Evolutionary conservation across 2,329 filamentous ascomycete genomes (phyloP), one percentile per base, ranked within the genome.

Genomic region (Aspergillus vadensis): DNA sequence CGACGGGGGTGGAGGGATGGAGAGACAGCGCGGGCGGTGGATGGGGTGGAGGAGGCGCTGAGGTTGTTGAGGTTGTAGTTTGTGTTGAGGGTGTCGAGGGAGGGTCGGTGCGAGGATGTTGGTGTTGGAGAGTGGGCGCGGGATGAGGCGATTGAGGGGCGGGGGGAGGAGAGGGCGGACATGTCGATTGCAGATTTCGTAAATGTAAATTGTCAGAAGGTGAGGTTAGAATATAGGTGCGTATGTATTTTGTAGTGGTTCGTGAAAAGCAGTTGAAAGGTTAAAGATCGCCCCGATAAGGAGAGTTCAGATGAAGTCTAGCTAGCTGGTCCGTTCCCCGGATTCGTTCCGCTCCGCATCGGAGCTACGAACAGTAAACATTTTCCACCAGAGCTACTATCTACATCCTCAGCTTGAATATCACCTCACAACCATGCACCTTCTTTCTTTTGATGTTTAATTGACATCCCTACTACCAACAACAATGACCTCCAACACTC

Each of bases 61-160:
- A 90, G 60, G 77, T 79, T 66, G 62, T 79, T 66, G 62, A 69
- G 66, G 60, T 62, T 62, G 63, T 85, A 79, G 63, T 81, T 83
- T 61, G 88, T 91, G 58, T 85, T 85, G 36, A 83, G 79, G 59
- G 79, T 79, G 67, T 93, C 90, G 74, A 91, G 82, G 38, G 90
- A 93, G 4, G 90, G 88, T 12, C 91, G 90, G 39, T 85, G 83
- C 36, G 92, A 95, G 41, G 89, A 90, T 6, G 88, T 89, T 0
- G 91, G 90, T 4, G 89, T 89, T 7, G 83, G 79, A 5, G 73
- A 74, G n/a, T 67, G 71, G 47, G 86, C 79, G 44, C 79, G 81
- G 72, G 71, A 86, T 73, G 70, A 86, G 79, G 70, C 87, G 80
- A 77, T 85, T 74, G 82, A 88, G 44, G 77, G 84, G 66, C 78